Evolutionary conservation across 1,284 basidiomycete species (phyloP).

Genomic region (Tilletia setariae): DNA sequence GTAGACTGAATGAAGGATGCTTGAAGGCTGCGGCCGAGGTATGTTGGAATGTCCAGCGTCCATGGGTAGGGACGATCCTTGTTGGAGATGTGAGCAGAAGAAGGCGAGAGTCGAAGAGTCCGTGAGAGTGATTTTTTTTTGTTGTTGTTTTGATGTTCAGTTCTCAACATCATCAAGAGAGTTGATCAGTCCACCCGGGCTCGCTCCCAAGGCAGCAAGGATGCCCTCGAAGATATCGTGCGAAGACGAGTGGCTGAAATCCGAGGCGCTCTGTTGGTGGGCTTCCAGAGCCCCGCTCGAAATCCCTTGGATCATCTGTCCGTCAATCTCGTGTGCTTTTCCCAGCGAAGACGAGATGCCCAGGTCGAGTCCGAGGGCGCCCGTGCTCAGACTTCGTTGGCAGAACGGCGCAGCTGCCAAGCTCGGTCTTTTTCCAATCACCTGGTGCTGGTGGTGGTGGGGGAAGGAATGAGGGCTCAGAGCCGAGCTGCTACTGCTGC

Average conservation of each 20-base stretch:
- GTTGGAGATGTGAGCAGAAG: too few relatives aligned
- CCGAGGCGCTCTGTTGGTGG: conserved; percentile 12
- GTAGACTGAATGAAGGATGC: too few relatives aligned
- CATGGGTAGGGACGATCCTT: too few relatives aligned
- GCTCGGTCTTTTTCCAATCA: background rate
- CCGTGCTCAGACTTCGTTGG: conserved; percentile 8
- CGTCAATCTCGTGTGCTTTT: conserved; percentile 10
- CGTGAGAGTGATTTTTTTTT: background rate
- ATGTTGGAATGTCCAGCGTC: too few relatives aligned
- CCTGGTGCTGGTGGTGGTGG: background rate
- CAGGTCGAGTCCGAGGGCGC: conserved; percentile 9
- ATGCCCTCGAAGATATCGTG: conserved; percentile 15
- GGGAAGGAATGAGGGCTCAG: background rate
- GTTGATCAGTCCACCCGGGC: background rate
- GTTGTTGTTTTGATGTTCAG: conserved; percentile 1
- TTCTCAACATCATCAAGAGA: background rate
- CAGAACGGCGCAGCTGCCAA: background rate
- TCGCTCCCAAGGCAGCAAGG: conserved; percentile 8
- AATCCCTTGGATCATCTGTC: conserved; percentile 12
- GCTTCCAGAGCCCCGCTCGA: conserved; percentile 1
- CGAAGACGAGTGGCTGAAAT: background rate
- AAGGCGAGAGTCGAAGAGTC: background rate
- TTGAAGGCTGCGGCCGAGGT: too few relatives aligned
- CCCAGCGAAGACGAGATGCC: background rate
- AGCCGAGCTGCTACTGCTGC: background rate